Evolutionary conservation across 2,329 filamentous ascomycete genomes (phyloP), one percentile per base, ranked within the genome.

Genomic region (Colletotrichum echinochloae): DNA sequence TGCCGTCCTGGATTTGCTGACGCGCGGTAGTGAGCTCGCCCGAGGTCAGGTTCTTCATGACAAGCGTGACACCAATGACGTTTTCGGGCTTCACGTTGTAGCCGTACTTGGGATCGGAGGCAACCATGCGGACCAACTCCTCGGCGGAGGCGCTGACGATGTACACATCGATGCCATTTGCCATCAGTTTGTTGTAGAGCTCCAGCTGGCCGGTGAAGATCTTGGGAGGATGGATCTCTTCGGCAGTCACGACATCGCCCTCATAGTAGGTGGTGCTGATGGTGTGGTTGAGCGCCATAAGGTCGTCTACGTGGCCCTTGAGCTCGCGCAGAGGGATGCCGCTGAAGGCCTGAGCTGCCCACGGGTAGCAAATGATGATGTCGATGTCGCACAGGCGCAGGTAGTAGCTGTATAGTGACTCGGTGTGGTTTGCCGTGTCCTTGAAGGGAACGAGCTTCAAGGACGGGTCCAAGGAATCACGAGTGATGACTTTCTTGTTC

Each of bases 371-470:
- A 23, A 84, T 54, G 14, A 77, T 74, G 28, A 81, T 79, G 60
- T 83, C 81, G 37, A 84, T 71, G 2, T 81, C 81, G 73, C 82
- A 84, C 12, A 84, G 76, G 23, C 83, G 82, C 60, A 76, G 71
- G 75, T 84, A 84, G 77, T 84, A 84, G 78, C 82, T 83, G 78
- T 81, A 84, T 8, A 84, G 75, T 9, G 79, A 78, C 76, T 84
- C 83, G 18, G 77, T 81, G 73, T 81, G 75, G 63, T 75, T 75
- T 44, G 77, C 73, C 6, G 77, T 79, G 74, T 84, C 83, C 66
- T 79, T 78, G 78, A 84, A 84, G 1, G 81, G 80, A 26, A 84
- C 75, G n/a, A 83, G 75, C 71, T 78, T 80, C 56, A 84, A 77
- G 0, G 77, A 76, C 7, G 80, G 80, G 70, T 84, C 81, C 73